Base-by-base conservation (phyloP, 805 yeast genomes). In the Myxozyma mucilagina region DNA sequence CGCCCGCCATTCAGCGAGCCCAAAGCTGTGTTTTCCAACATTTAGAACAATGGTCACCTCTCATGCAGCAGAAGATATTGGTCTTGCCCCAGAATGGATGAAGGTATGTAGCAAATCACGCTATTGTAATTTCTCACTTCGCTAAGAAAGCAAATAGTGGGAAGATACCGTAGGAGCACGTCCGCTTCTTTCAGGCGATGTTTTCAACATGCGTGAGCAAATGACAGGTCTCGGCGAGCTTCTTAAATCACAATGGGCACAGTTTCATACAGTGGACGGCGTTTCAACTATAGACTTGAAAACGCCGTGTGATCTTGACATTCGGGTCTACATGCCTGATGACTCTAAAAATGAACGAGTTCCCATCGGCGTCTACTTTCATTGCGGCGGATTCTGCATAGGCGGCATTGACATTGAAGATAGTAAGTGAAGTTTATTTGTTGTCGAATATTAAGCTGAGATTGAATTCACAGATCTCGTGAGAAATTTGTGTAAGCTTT, bases 371-470 rank as follows among this genome's bases (percentile, higher is more conserved):
- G 59, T 48, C n/a, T 55, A 41, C 16, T 55, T 41, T 14, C 59
- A 55, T 39, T 55, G 59, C 29, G 59, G 59, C n/a, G 59, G 59
- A 10, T 55, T 41, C 53, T 47, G 53, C 53, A 42, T 55, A 31
- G 59, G 59, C 20, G 48, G 53, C 4, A 55, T 55, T 10, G 43
- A 47, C 1, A 38, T 35, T 14, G 59, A 55, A 13, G 59, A 55
- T 24, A 49, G 56, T 53, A 35, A 7, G 56, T 18, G 6, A 3
- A 3, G 24, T n/a, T 41, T 29, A 16, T 10, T 13, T 20, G 45
- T 4, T 20, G 34, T 14, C 11, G 5, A 39, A 29, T n/a, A 31
- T 9, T 11, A 3, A 16, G 4, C 36, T n/a, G 29, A 20, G n/a
- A 9, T 14, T 39, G 20, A 34, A 14, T 42, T 39, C 11, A 20